Percentiles rank a stretch among this genome's conserved stretches.
Conservation (phyloP, 2,329 filamentous ascomycete genomes). For the Emmonsiellopsis sp. region DNA sequence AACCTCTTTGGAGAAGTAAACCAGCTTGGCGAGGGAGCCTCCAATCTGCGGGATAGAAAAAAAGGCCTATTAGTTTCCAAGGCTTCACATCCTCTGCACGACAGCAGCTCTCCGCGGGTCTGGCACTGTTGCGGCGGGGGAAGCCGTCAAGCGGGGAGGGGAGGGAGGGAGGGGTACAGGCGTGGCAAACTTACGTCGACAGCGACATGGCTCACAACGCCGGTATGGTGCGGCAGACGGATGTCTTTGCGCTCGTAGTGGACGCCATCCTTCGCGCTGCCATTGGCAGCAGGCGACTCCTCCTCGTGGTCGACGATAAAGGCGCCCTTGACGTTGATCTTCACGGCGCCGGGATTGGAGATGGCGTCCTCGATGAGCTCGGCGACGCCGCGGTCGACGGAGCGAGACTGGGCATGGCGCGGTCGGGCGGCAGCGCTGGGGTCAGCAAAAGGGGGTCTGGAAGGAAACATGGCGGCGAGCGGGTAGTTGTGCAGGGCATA, state of each 20-base stretch:
- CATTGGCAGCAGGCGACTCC: slow-evolving; percentile 31
- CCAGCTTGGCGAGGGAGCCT: slow-evolving; percentile 87
- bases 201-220: slow-evolving; percentile 91
- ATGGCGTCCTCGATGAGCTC: slow-evolving; percentile 38
- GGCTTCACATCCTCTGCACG: no score
- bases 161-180: not conserved
- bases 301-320: slow-evolving; percentile 85
- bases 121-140: not conserved
- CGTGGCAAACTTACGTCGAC: slow-evolving; percentile 62
- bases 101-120: no score
- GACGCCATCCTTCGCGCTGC: slow-evolving; percentile 43
- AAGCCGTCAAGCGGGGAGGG: not conserved
- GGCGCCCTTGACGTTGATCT: slow-evolving; percentile 93
- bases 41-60: slow-evolving; percentile 59
- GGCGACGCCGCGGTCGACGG: slow-evolving; percentile 16
- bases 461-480: slow-evolving; percentile 21
- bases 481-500: not conserved
- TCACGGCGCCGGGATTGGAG: slow-evolving; percentile 57
- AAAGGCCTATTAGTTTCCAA: not conserved
- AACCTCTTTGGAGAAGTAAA: slow-evolving; percentile 90
- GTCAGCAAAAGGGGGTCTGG: slow-evolving; percentile 16
- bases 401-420: slow-evolving; percentile 13
- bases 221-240: slow-evolving; percentile 88
- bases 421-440: slow-evolving; percentile 12
- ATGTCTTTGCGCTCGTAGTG: slow-evolving; percentile 82